Conservation (phyloP, 805 yeast species). For the Yarrowia bubula region DNA sequence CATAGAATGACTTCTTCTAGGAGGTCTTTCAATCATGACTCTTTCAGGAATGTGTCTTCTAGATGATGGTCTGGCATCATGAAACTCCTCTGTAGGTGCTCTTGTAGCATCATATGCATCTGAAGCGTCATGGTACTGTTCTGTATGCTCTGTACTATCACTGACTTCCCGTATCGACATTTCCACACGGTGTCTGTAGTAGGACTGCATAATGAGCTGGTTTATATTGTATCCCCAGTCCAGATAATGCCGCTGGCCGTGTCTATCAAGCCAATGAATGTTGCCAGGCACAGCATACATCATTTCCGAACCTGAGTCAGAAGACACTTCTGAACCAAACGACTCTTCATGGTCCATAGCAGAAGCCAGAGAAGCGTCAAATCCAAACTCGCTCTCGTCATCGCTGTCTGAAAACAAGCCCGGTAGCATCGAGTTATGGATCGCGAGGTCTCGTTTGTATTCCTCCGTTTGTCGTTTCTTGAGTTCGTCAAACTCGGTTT, state of each 20-base stretch:
- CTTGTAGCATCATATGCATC: neutral
- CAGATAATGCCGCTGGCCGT: neutral
- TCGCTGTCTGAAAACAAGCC: conserved; percentile 12
- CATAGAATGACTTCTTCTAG: neutral
- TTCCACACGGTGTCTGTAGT: neutral
- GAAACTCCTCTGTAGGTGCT: neutral
- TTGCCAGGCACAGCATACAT: neutral
- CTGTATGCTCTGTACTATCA: neutral
- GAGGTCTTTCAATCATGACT: neutral
- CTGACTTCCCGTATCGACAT: neutral
- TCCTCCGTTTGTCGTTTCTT: neutral
- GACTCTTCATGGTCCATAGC: neutral
- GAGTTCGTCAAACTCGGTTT: neutral
- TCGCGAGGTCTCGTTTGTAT: neutral
- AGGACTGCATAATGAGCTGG: neutral
- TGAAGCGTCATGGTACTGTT: neutral
- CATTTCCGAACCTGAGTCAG: neutral
- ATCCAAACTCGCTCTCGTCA: neutral
- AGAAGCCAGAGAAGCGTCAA: neutral
- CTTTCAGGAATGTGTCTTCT: neutral
- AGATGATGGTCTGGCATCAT: neutral
- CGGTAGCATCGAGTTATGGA: conserved; percentile 6
- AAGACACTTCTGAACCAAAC: neutral
- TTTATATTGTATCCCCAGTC: neutral
- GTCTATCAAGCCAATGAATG: neutral